Evolutionary conservation across 148 eudicot genomes (phyloP).

Genomic region (Chenopodium suecicum): DNA sequence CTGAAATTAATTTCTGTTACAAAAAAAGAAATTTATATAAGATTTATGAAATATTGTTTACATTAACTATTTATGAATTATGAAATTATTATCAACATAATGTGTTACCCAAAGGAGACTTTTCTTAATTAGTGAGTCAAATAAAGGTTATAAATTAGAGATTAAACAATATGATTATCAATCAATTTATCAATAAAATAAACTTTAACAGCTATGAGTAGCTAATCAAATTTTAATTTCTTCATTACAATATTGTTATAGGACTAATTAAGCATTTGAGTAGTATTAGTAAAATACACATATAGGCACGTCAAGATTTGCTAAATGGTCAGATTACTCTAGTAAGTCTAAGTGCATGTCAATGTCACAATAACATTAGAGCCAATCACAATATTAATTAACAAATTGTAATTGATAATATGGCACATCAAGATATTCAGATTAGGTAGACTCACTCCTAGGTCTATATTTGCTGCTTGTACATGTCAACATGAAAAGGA

Average conservation of each 20-base stretch:
- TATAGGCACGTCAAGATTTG: not conserved
- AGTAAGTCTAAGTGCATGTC: not conserved
- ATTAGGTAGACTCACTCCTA: not conserved
- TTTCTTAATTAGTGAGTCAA: not conserved
- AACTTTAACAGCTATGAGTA: not conserved
- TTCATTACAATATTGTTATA: not conserved
- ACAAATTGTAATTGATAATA: not conserved
- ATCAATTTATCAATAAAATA: not conserved
- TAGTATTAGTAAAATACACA: not conserved
- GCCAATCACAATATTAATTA: not conserved
- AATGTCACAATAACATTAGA: not conserved
- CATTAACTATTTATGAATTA: not conserved
- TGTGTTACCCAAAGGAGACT: not conserved
- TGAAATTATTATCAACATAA: no score
- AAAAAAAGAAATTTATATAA: not conserved
- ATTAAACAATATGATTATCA: not conserved
- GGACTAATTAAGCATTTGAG: not conserved
- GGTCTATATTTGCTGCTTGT: not conserved
- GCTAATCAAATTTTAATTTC: not conserved
- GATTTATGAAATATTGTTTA: no score
- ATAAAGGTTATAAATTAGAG: not conserved
- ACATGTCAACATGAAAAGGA: constrained; percentile 6
- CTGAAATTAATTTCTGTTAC: not conserved
- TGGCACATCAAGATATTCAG: constrained; percentile 2
- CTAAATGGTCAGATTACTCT: not conserved